These are phyloP conservation scores for Tetracentron sinense DNA, from an alignment of 164 flowering plant species.

Conservation along the genomic window DNA sequence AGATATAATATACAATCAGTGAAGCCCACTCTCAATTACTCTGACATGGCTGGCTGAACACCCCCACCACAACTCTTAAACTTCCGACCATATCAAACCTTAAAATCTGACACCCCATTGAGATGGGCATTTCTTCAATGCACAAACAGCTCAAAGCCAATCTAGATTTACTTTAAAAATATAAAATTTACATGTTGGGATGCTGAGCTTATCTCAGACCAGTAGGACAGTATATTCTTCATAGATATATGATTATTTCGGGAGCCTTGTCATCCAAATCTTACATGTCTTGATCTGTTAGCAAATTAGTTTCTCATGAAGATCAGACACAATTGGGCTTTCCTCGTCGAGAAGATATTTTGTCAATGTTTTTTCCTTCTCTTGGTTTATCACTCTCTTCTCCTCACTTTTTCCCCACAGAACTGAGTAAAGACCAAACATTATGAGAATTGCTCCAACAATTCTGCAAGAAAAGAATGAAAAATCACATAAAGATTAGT, in stretches of 20 bases:
- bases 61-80: background rate
- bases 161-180: background rate
- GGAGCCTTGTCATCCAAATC: background rate
- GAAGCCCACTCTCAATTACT: background rate
- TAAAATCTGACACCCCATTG: background rate
- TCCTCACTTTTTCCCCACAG: conserved; percentile 78
- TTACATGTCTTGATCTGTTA: background rate
- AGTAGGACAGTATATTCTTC: conserved; percentile 1
- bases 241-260: background rate
- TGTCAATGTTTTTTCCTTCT: conserved; percentile 30
- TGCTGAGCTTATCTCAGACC: conserved; percentile 12
- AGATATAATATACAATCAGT: background rate
- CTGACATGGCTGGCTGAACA: background rate
- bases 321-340: conserved; percentile 20
- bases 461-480: conserved; percentile 34
- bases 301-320: conserved; percentile 19
- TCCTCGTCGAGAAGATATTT: conserved; percentile 40
- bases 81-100: background rate
- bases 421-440: conserved; percentile 59
- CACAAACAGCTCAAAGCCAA: conserved; percentile 1
- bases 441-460: conserved; percentile 58
- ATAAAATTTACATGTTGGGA: conserved; percentile 13
- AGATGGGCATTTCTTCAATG: conserved; percentile 5
- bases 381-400: conserved; percentile 32
- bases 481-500: background rate